Percentiles rank a stretch among this genome's conserved stretches.
These are phyloP conservation scores for Phaeomoniella chlamydospora DNA, from an alignment of 2,329 filamentous ascomycete species.

Conservation along the genomic window DNA sequence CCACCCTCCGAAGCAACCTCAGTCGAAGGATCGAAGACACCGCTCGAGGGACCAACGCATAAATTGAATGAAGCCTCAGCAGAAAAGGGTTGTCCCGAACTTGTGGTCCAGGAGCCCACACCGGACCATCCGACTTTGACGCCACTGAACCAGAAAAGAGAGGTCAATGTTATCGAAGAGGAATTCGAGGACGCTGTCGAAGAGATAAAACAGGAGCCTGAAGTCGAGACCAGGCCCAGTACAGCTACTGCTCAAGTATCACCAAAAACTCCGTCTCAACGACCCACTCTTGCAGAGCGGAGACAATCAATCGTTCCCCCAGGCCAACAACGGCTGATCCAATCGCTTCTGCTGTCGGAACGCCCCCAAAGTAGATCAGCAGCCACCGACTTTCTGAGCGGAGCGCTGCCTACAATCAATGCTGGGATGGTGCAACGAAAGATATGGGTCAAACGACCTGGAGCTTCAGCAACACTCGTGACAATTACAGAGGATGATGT, in stretches of 20 bases:
- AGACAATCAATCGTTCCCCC: conserved; percentile 24
- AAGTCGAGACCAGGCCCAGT: not conserved
- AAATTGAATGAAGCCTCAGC: not conserved
- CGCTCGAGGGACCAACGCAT: not conserved
- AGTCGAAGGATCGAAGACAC: not conserved
- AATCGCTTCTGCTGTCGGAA: conserved; percentile 16
- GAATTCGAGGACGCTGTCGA: conserved; percentile 1
- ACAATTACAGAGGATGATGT: conserved; percentile 75
- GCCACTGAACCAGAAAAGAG: not conserved
- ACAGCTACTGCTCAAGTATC: not conserved
- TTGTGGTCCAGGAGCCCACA: conserved; percentile 1
- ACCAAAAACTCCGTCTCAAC: conserved; percentile 9
- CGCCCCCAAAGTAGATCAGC: not conserved
- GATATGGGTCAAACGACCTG: conserved; percentile 85
- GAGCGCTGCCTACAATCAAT: not conserved
- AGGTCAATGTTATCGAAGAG: conserved; percentile 2
- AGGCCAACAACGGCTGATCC: conserved; percentile 22
- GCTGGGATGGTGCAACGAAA: conserved; percentile 38
- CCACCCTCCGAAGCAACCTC: not conserved
- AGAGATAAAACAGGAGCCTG: not conserved
- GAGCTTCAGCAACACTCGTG: conserved; percentile 75
- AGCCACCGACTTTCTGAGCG: not conserved
- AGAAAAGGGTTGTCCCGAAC: not conserved
- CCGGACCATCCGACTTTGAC: not conserved
- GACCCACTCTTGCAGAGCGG: conserved; percentile 19